Evolutionary conservation across 805 yeast species (phyloP), one percentile per base, ranked within the genome.

Genomic region (Blastobotrys peoriensis): DNA sequence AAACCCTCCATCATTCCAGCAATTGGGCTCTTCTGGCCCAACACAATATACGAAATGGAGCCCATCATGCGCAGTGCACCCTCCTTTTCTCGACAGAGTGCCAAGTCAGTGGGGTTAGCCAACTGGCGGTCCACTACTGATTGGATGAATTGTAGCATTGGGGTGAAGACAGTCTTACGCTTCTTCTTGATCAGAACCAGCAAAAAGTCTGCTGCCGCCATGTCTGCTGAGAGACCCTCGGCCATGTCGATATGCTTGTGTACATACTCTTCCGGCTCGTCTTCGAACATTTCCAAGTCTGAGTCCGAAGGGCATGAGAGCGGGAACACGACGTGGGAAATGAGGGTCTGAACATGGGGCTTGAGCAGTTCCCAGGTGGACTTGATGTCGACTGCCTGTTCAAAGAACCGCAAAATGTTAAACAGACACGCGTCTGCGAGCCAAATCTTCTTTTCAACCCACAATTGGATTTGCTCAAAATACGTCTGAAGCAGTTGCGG

Each of bases 191-290:
- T 83, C n/a, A 87, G 62, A 1, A 88, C 81, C 22, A 76, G 75
- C 49, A 93, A 66, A 46, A 93, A 73, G 6, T 81, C 76, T 43
- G 83, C 68, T 1, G 96, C 91, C 1, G 95, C 94, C 38, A 77
- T 69, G 60, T 87, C 95, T 4, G 95, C 85, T 1, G 87, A 73
- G 35, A 69, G 63, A 38, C 64, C 64, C 43, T 83, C 93, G 53
- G 82, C 77, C 22, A 52, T 66, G 60, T 81, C 87, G 55, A 87
- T 72, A 43, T 75, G 75, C 42, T 80, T 70, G 61, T 86, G 85
- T 44, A 91, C 79, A 61, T 86, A 93, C 60, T 88, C 96, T 45
- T 78, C 83, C 3, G 96, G 96, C 55, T 89, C 96, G 49, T 75
- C 79, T 50, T 87, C 94, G 65, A 85, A 89, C 3, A 76, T 64